Base-by-base conservation (phyloP, 1,284 basidiomycete species). In the Boletellus deceptivus region DNA sequence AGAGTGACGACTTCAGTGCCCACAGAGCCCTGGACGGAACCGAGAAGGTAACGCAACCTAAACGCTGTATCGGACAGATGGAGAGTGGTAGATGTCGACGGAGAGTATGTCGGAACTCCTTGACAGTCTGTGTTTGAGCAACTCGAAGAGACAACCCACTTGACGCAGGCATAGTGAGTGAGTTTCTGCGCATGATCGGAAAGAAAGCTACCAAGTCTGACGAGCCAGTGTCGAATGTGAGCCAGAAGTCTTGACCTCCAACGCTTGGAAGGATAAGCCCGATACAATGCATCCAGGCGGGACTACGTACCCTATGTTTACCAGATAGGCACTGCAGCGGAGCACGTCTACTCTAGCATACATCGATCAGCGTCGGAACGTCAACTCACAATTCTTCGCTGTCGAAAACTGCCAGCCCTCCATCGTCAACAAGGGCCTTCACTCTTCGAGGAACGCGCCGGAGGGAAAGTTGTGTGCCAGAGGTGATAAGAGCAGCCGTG, bases 1-100 rank as follows among this genome's bases (percentile, higher is more conserved):
- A 81, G 50, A 7, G 70, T 67, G 25, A 81, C 63, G 1, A 65
- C 71, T 42, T 80, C 79, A 11, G 67, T 70, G 13, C 65, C 76
- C 8, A 79, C 67, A 14, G 58, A 54, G 9, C 79, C 79, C 38
- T 67, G 63, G 11, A 77, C 79, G 25, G 72, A 72, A 35, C 79
- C 79, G 22, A 71, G 57, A 37, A 81, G 70, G 58, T 82, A 82
- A 40, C 63, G 25, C 20, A 80, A 67, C 27, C 62, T 59, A 57
- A 81, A 81, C 9, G 62, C 57, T 2, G 49, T 52, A 38, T 66
- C 52, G 16, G 73, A 67, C 38, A 64, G 41, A 3, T 54, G 58
- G 24, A 77, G 61, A 7, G 72, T 70, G 13, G 61, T 24, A 20
- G 72, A 71, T 29, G 46, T 52, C 29, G 55, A 47, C 20, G 59